These are phyloP conservation scores for Chenopodium suecicum DNA, from an alignment of 148 eudicot species.

Conservation along the genomic window DNA sequence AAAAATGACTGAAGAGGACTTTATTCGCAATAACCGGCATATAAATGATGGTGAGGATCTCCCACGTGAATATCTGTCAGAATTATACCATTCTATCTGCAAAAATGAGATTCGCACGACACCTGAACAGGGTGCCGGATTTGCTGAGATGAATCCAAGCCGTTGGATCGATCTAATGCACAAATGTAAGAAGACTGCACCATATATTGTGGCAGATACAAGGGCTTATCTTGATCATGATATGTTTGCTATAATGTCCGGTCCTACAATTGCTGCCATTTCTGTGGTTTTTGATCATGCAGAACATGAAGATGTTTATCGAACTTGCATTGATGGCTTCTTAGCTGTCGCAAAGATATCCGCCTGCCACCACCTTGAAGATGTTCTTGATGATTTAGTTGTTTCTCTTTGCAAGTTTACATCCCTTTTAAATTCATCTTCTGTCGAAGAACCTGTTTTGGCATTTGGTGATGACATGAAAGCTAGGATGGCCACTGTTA, in stretches of 20 bases:
- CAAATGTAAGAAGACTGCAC: conserved; percentile 66
- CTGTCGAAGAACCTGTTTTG: conserved; percentile 75
- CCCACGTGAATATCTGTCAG: conserved; percentile 76
- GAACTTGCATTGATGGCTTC: conserved; percentile 88
- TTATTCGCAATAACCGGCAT: conserved; percentile 77
- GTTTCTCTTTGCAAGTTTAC: conserved; percentile 92
- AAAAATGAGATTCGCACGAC: conserved; percentile 81
- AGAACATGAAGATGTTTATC: conserved; percentile 75
- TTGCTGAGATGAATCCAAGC: conserved; percentile 63
- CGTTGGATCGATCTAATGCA: conserved; percentile 85
- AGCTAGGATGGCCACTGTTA: conserved; percentile 84
- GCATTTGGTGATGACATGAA: conserved; percentile 78
- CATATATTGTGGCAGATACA: conserved; percentile 66
- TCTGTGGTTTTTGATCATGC: conserved; percentile 94
- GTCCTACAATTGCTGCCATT: conserved; percentile 92
- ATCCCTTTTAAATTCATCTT: conserved; percentile 66
- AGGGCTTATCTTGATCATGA: conserved; percentile 79
- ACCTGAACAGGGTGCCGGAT: conserved; percentile 71
- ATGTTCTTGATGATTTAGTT: conserved; percentile 83
- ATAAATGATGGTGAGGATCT: conserved; percentile 94
- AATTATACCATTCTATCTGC: conserved; percentile 76
- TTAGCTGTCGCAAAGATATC: conserved; percentile 83
- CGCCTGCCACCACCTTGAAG: conserved; percentile 70
- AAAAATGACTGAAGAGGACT: conserved; percentile 95
- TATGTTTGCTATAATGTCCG: conserved; percentile 86